Conservation (phyloP, 768 basidiomycete genomes). For the Pisolithus microcarpus region DNA sequence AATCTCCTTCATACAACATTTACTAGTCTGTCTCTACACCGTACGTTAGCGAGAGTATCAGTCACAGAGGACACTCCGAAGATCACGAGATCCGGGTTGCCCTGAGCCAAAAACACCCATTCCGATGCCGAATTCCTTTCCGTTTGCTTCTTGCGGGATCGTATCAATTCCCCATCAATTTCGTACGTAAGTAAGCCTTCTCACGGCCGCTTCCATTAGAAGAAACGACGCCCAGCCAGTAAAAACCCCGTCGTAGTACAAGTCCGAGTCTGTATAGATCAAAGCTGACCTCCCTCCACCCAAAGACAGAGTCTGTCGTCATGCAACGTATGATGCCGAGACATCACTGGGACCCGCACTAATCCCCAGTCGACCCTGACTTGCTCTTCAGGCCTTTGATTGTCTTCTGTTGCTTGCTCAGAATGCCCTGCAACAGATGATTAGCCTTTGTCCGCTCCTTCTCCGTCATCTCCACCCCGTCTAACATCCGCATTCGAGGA, state of each 20-base stretch:
- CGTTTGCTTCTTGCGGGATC: not conserved
- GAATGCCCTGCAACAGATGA: constrained; percentile 53
- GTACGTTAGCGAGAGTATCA: not conserved
- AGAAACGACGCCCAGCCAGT: too few relatives aligned
- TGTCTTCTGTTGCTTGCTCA: constrained; percentile 33
- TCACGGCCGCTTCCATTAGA: too few relatives aligned
- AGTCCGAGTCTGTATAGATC: not conserved
- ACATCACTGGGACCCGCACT: not conserved
- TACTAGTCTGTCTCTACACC: not conserved
- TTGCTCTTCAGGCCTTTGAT: constrained; percentile 20
- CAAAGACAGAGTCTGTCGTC: too few relatives aligned
- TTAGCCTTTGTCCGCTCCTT: constrained; percentile 84
- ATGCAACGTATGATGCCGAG: not conserved
- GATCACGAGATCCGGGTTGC: not conserved
- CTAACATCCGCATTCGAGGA: constrained; percentile 58
- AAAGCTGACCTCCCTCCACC: not conserved
- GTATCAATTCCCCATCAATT: constrained; percentile 2
- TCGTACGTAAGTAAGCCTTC: not conserved
- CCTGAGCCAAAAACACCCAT: not conserved
- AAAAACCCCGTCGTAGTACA: not conserved
- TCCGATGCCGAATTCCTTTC: constrained; percentile 1
- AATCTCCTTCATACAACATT: not conserved
- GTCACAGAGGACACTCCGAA: not conserved
- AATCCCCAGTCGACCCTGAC: constrained; percentile 10
- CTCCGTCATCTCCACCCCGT: constrained; percentile 76